phyloP scores from a whole-genome alignment of 2,329 filamentous ascomycete genomes.

The Pseudogymnoascus sp. region DNA sequence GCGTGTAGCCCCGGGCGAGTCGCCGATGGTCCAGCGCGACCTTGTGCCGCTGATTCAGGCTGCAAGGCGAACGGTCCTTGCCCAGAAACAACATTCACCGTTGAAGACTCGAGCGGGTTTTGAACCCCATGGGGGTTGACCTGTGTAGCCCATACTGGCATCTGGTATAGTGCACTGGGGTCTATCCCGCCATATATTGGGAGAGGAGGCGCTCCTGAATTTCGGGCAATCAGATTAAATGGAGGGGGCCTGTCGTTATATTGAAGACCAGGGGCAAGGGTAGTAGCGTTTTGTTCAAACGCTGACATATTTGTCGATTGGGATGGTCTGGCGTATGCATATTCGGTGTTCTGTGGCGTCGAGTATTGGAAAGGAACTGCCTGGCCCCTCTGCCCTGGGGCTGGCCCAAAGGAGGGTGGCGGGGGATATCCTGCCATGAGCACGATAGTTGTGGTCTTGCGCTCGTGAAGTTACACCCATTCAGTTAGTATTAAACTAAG shows the following conservation, averaged over 20 bases:
- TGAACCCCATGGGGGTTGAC: not conserved
- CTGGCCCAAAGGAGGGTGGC: constrained; percentile 37
- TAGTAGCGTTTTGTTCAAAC: constrained; percentile 26
- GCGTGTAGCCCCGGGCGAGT: constrained; percentile 17
- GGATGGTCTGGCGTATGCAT: constrained; percentile 21
- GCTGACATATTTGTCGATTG: constrained; percentile 23
- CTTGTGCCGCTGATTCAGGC: not conserved
- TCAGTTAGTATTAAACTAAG: constrained; percentile 1
- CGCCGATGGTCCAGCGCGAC: not conserved
- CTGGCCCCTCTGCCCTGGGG: constrained; percentile 14
- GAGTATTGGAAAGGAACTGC: not conserved
- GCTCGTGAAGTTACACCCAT: not conserved
- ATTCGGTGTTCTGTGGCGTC: constrained; percentile 3
- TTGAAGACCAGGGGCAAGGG: not conserved
- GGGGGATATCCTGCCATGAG: constrained; percentile 44
- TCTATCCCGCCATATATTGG: constrained; percentile 30
- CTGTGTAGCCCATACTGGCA: not conserved
- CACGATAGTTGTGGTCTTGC: constrained; percentile 12
- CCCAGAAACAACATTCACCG: not conserved
- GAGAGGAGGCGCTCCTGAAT: constrained; percentile 25
- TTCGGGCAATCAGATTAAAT: constrained; percentile 25
- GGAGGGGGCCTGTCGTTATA: not conserved
- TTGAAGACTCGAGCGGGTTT: not conserved
- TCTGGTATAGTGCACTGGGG: constrained; percentile 14
- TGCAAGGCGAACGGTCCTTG: not conserved